Conservation (phyloP, 345 rosid genomes). For the Citrus medica region DNA sequence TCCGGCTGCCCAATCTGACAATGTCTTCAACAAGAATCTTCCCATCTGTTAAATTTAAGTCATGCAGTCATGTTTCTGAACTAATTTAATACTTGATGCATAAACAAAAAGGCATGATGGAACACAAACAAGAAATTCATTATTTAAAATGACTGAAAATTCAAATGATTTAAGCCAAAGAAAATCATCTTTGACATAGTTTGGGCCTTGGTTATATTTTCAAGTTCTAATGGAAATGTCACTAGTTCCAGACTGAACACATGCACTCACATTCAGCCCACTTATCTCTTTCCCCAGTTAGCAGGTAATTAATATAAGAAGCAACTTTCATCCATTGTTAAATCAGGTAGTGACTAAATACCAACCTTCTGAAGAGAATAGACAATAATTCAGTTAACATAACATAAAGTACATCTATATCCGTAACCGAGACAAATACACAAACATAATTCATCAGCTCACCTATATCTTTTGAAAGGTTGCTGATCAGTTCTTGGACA, state of each 20-base stretch:
- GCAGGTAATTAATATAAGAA: neutral
- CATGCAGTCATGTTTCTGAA: neutral
- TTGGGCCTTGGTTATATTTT: neutral
- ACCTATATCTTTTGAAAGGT: conserved; percentile 80
- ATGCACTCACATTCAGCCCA: neutral
- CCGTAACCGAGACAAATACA: neutral
- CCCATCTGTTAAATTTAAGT: conserved; percentile 52
- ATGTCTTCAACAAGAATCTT: conserved; percentile 96
- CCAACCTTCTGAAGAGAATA: neutral
- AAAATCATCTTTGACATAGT: no score
- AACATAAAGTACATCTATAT: neutral
- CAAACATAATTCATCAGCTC: conserved; percentile 5
- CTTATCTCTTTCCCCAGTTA: neutral
- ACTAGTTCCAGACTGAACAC: neutral
- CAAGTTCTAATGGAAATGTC: neutral
- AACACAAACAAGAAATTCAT: neutral
- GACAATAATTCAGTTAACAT: neutral
- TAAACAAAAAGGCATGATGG: neutral
- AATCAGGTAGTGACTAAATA: no score
- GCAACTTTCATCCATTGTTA: neutral
- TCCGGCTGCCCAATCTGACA: conserved; percentile 66
- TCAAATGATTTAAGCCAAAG: no score
- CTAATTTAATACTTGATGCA: neutral
- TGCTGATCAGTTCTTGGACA: conserved; percentile 67
- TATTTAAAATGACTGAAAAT: neutral